Evolutionary conservation across 2,329 filamentous ascomycete species (phyloP).

Genomic region (Beauveria sp.): DNA sequence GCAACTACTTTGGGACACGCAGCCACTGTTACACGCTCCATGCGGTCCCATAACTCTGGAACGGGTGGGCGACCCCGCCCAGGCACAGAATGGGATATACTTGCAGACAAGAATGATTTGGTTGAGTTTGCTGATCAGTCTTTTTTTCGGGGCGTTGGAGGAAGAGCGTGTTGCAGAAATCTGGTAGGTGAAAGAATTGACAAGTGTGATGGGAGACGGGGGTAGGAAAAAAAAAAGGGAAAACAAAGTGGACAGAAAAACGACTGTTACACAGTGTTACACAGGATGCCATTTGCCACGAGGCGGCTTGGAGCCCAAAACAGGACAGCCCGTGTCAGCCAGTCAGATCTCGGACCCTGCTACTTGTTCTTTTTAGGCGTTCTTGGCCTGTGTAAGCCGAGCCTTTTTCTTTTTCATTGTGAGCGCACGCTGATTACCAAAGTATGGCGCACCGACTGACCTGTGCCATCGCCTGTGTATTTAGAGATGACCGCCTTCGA

Average conservation of each 20-base stretch:
- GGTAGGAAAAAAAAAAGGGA: neutral
- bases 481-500: too few relatives aligned
- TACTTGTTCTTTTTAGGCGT: neutral
- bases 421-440: too few relatives aligned
- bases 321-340: neutral
- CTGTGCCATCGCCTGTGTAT: too few relatives aligned
- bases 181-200: too few relatives aligned
- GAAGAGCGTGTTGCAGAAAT: too few relatives aligned
- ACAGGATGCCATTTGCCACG: neutral
- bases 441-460: too few relatives aligned
- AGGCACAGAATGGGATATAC: neutral
- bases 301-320: neutral
- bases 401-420: too few relatives aligned
- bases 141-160: neutral
- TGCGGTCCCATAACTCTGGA: conserved; percentile 8
- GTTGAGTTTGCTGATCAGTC: neutral
- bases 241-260: neutral
- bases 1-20: too few relatives aligned
- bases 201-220: too few relatives aligned
- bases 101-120: neutral
- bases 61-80: neutral
- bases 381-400: conserved; percentile 2
- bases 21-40: neutral
- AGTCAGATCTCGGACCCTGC: neutral
- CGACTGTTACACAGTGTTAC: too few relatives aligned